phyloP scores from a whole-genome alignment of 2,329 filamentous ascomycete species.

The Exophiala xenobiotica region DNA sequence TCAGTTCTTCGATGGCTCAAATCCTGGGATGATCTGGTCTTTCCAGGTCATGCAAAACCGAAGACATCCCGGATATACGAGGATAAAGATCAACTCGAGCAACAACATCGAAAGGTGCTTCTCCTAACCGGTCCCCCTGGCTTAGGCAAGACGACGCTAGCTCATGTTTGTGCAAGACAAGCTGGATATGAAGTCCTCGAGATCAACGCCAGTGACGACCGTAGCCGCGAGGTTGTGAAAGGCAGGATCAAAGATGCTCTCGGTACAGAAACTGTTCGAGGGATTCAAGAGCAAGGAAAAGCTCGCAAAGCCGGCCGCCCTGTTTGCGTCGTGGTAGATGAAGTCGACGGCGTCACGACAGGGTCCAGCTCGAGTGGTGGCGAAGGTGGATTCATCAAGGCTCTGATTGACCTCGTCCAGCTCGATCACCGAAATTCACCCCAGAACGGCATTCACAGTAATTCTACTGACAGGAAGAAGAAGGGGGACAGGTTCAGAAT shows the following conservation, averaged over 20 bases:
- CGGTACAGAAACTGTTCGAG: slow-evolving; percentile 89
- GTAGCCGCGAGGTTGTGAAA: slow-evolving; percentile 84
- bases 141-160: slow-evolving; percentile 91
- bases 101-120: slow-evolving; percentile 79
- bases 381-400: slow-evolving; percentile 93
- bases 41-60: slow-evolving; percentile 68
- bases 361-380: slow-evolving; percentile 71
- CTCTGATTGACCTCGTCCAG: slow-evolving; percentile 83
- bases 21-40: slow-evolving; percentile 88
- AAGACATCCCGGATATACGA: slow-evolving; percentile 43
- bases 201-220: slow-evolving; percentile 96
- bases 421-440: slow-evolving; percentile 78
- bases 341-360: slow-evolving; percentile 90
- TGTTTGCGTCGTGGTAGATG: slow-evolving; percentile 90
- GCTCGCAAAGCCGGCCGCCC: slow-evolving; percentile 74
- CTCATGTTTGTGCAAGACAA: slow-evolving; percentile 92
- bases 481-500: slow-evolving; percentile 85
- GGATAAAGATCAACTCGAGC: slow-evolving; percentile 62
- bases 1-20: slow-evolving; percentile 91
- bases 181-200: slow-evolving; percentile 96
- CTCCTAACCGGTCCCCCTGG: slow-evolving; percentile 89
- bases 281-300: slow-evolving; percentile 50
- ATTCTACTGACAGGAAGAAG: slow-evolving; percentile 46
- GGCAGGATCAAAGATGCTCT: slow-evolving; percentile 87
- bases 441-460: slow-evolving; percentile 18